Evolutionary conservation across 2,329 filamentous ascomycete species (phyloP), one percentile per base, ranked within the genome.

Genomic region (Plectosphaerella cucumerina): DNA sequence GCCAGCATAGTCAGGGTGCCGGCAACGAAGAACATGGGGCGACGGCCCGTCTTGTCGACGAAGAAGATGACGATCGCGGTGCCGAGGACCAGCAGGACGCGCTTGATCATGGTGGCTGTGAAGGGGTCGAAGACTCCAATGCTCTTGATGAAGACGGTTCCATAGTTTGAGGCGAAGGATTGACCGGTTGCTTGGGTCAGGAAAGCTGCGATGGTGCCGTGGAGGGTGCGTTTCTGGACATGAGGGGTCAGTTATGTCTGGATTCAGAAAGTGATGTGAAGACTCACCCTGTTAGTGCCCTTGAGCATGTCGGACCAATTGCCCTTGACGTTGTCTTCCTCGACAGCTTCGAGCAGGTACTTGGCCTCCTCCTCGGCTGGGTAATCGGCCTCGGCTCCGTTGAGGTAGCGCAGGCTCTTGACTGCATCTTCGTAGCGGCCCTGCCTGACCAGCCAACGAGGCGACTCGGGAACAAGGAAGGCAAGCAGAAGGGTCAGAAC

Each of bases 101-200:
- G 49, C 44, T 58, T 63, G 6, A 62, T 57, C 44, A 64, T 21
- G 10, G 52, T 63, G 15, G 56, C 59, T 3, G 56, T 58, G 22
- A 65, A 65, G 0, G 62, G 62, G 23, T 65, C 60, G 4, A 65
- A 55, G 0, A 58, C 57, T 3, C 55, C 56, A 5, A 64, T 46
- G 0, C 44, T 46, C 44, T 58, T 60, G 44, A 58, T 39, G 42
- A 59, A 60, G 10, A 56, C 52, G 1, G 58, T 60, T 31, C 58
- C 57, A 20, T 60, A 60, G 1, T 57, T 47, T 3, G 58, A 58
- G 2, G 55, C 52, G 31, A 60, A 60, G 3, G 58, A 57, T 44
- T 57, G 48, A 4, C 57, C 57, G 3, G 58, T 59, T 11, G 59
- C 49, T 18, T 57, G 41, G 5, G 47, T 33, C 6, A 53, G 21